A percentile compares a stretch with the other conserved stretches of the same genome.
Conservation (phyloP, 1,284 basidiomycete genomes). For the Amylostereum areolatum region DNA sequence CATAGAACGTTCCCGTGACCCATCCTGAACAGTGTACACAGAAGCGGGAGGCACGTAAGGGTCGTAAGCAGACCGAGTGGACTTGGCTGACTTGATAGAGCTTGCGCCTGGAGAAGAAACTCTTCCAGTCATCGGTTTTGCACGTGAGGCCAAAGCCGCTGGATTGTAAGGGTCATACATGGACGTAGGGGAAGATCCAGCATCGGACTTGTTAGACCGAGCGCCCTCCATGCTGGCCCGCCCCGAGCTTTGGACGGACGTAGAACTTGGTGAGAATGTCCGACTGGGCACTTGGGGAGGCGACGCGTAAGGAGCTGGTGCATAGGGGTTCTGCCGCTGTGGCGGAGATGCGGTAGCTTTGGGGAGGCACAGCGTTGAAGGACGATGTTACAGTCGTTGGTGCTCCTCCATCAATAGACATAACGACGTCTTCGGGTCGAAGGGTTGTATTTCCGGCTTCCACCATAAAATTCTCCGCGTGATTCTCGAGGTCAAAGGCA, state of each 20-base stretch:
- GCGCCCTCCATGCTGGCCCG: not conserved
- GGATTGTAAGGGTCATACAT: not conserved
- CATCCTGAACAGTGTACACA: not conserved
- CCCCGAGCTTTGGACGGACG: not conserved
- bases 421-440: too few relatives aligned
- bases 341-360: too few relatives aligned
- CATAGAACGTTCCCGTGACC: slow-evolving; percentile 33
- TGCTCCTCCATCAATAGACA: too few relatives aligned
- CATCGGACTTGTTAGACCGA: not conserved
- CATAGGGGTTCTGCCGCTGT: too few relatives aligned
- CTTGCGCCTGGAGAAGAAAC: slow-evolving; percentile 5
- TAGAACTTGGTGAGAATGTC: not conserved
- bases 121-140: not conserved
- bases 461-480: too few relatives aligned
- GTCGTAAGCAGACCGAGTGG: slow-evolving; percentile 10
- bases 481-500: too few relatives aligned
- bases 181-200: not conserved
- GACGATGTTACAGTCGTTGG: too few relatives aligned
- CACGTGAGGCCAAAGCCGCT: not conserved
- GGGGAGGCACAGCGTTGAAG: too few relatives aligned
- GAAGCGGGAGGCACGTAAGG: slow-evolving; percentile 15
- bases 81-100: slow-evolving; percentile 4
- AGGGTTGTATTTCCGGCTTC: too few relatives aligned
- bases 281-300: not conserved
- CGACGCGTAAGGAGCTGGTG: too few relatives aligned